These are phyloP conservation scores for Microstroma glucosiphilum DNA, from an alignment of 1,284 basidiomycete genomes.

Conservation along the genomic window DNA sequence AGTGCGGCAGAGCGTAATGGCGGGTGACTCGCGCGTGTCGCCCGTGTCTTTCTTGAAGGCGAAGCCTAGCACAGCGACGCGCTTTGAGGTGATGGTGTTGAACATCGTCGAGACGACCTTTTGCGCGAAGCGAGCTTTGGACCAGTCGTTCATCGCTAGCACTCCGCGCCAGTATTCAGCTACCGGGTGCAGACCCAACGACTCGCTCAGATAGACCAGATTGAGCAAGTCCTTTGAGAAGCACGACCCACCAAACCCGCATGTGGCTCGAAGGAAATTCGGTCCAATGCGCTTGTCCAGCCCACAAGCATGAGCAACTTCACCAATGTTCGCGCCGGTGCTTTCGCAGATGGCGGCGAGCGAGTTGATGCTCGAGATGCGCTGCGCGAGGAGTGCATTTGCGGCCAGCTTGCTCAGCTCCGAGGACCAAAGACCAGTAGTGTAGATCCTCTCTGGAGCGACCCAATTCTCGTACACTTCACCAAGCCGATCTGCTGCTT, in stretches of 20 bases:
- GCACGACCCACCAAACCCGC: slow-evolving; percentile 96
- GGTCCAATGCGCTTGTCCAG: slow-evolving; percentile 86
- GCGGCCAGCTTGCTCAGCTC: slow-evolving; percentile 97
- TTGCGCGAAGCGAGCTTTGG: slow-evolving; percentile 50
- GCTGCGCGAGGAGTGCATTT: slow-evolving; percentile 90
- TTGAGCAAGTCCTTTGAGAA: slow-evolving; percentile 90
- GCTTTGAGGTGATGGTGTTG: slow-evolving; percentile 95
- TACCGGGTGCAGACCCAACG: slow-evolving; percentile 89
- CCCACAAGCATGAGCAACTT: slow-evolving; percentile 90
- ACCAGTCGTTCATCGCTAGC: slow-evolving; percentile 50
- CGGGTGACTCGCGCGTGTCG: slow-evolving; percentile 76
- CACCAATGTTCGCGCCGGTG: slow-evolving; percentile 98
- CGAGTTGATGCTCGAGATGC: slow-evolving; percentile 96
- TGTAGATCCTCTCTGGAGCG: slow-evolving; percentile 74
- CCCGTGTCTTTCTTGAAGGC: slow-evolving; percentile 50
- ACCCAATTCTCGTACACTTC: slow-evolving; percentile 95
- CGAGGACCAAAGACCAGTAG: slow-evolving; percentile 95
- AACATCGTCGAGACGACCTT: slow-evolving; percentile 66
- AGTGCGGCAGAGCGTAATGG: slow-evolving; percentile 87
- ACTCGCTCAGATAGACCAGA: slow-evolving; percentile 86
- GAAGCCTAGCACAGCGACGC: slow-evolving; percentile 91
- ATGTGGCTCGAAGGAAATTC: slow-evolving; percentile 89
- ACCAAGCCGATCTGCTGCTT: slow-evolving; percentile 69
- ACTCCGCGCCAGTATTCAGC: slow-evolving; percentile 80
- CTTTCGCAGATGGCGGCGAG: slow-evolving; percentile 98